These are phyloP conservation scores for Cinnamomum chago DNA, from an alignment of 164 flowering plant species.

Conservation along the genomic window DNA sequence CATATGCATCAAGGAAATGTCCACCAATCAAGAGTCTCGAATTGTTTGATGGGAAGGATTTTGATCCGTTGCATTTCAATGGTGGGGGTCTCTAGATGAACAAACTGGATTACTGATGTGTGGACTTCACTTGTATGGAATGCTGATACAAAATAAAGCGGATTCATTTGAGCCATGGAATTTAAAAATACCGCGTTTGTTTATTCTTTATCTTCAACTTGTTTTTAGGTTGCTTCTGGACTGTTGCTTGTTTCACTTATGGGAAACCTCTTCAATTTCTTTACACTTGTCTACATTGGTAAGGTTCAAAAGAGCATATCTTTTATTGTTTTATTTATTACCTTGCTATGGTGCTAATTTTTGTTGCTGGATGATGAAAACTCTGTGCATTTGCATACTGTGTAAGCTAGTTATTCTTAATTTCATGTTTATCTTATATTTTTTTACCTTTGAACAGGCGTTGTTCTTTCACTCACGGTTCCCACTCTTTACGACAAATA, in stretches of 20 bases:
- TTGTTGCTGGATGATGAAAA: background rate
- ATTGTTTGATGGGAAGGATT: too few species aligned
- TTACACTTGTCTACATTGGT: slow-evolving; percentile 77
- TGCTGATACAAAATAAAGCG: too few species aligned
- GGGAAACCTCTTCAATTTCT: slow-evolving; percentile 71
- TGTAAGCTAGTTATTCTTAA: background rate
- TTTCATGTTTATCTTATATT: background rate
- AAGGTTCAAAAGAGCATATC: slow-evolving; percentile 18
- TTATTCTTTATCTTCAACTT: background rate
- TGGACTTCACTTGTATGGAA: background rate
- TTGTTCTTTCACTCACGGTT: slow-evolving; percentile 58
- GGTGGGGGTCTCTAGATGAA: background rate
- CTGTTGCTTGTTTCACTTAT: slow-evolving; percentile 62
- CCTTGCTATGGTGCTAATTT: background rate
- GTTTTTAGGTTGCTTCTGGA: slow-evolving; percentile 48
- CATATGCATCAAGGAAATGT: background rate
- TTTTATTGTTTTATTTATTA: background rate
- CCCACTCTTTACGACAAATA: slow-evolving; percentile 70
- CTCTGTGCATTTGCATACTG: background rate
- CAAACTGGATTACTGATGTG: background rate
- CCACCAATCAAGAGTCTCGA: background rate
- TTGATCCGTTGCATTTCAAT: too few species aligned
- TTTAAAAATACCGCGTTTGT: background rate
- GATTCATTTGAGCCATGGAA: background rate
- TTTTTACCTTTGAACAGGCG: slow-evolving; percentile 35